phyloP scores from a whole-genome alignment of 345 rosid species.

The Pistacia atlantica region DNA sequence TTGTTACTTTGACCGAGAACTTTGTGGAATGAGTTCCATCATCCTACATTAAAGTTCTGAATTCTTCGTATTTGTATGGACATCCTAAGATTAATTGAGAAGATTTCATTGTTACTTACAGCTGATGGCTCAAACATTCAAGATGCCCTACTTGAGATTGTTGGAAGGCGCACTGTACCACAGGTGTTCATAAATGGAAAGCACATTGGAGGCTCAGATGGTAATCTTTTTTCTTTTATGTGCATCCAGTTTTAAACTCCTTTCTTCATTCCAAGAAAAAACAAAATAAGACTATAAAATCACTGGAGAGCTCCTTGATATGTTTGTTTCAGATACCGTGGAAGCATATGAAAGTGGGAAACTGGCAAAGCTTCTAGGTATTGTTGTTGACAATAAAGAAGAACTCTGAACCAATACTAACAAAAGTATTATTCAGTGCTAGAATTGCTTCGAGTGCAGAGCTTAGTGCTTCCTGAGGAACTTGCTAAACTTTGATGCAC shows the following conservation, averaged over 20 bases:
- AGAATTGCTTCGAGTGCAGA: not conserved
- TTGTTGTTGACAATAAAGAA: slow-evolving; percentile 30
- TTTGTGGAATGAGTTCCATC: not conserved
- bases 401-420: slow-evolving; percentile 45
- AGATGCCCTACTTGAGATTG: slow-evolving; percentile 58
- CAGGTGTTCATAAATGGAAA: slow-evolving; percentile 86
- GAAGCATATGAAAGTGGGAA: slow-evolving; percentile 76
- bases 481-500: not conserved
- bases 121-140: slow-evolving; percentile 80
- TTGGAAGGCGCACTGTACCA: slow-evolving; percentile 85
- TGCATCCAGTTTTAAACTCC: not conserved
- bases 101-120: slow-evolving; percentile 29
- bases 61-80: not conserved
- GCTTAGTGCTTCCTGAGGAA: not conserved
- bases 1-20: not conserved
- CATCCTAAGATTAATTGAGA: not conserved
- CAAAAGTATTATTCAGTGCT: not conserved
- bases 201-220: slow-evolving; percentile 94
- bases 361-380: slow-evolving; percentile 67
- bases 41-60: not conserved
- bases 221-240: slow-evolving; percentile 35
- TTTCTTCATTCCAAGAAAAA: not conserved
- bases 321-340: slow-evolving; percentile 59
- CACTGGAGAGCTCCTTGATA: not conserved
- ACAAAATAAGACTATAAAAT: not conserved